Evolutionary conservation across 345 rosid species (phyloP), one percentile per base, ranked within the genome.

Genomic region (Geranium brycei): DNA sequence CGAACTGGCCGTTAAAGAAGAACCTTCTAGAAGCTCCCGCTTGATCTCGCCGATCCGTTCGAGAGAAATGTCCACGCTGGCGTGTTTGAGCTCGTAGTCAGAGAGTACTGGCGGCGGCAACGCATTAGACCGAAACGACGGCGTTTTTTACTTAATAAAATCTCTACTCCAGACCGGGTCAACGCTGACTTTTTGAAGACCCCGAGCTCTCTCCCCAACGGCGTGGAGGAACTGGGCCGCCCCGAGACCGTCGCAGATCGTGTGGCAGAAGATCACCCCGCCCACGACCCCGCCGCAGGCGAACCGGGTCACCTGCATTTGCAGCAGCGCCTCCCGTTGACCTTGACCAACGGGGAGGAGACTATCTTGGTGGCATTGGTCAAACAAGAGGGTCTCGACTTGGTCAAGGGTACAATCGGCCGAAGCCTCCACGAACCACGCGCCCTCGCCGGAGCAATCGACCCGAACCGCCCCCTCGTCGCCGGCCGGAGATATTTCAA

Each of bases 291-390:
- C 96, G 5, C 81, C 88, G 18, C 91, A 82, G 31, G 73, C 75
- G 61, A 88, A 85, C 73, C 76, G 75, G 19, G 95, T 84, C 64
- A 85, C 88, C 91, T 85, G 91, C 88, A 81, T 81, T 63, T 86
- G 86, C 13, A 83, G 82, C 4, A 83, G 83, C 5, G 91, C 83
- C 64, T 86, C 80, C 53, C 40, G 35, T 23, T 23, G 28, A 23
- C 28, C 28, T 23, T 23, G 28, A 23, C 28, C 28, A 23, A 23
- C 28, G 2, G 28, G 28, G 28, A 23, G 28, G 28, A 23, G 28
- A 23, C 2, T 1, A 23, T 23, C 28, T 23, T 23, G 28, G 28
- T 23, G 28, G 28, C 28, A 23, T 23, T 23, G 28, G 47, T 38
- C 47, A 10, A 38, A 38, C 47, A 38, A 38, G 17, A 79, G 83